A percentile compares a stretch with the other conserved stretches of the same genome.
Conservation (phyloP, 2,329 filamentous ascomycete species). For the Xylaria sp. region DNA sequence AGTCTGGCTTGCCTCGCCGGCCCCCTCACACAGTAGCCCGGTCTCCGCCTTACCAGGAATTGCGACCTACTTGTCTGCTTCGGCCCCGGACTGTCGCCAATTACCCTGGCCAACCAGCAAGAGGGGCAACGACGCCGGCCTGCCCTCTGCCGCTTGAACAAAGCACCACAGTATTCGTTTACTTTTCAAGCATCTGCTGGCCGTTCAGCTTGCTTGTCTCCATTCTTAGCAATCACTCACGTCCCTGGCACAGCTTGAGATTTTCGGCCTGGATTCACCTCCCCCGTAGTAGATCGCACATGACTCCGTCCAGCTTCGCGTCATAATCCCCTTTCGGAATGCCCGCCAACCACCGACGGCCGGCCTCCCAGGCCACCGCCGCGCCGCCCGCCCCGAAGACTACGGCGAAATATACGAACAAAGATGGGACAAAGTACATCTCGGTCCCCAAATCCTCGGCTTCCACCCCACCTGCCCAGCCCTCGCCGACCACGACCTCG, state of each 20-base stretch:
- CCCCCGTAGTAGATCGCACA: slow-evolving; percentile 28
- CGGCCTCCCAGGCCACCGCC: slow-evolving; percentile 51
- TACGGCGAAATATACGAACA: slow-evolving; percentile 67
- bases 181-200: neutral
- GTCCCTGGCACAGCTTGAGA: slow-evolving; percentile 6
- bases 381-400: slow-evolving; percentile 54
- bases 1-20: neutral
- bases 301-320: slow-evolving; percentile 27
- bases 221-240: neutral
- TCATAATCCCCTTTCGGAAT: slow-evolving; percentile 37
- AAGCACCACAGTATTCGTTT: slow-evolving; percentile 2
- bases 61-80: slow-evolving; percentile 4
- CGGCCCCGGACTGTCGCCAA: slow-evolving; percentile 23
- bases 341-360: slow-evolving; percentile 57
- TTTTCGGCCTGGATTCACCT: slow-evolving; percentile 20
- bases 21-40: neutral
- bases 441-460: slow-evolving; percentile 61
- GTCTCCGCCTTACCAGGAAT: neutral
- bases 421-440: slow-evolving; percentile 71
- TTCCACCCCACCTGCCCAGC: slow-evolving; percentile 55
- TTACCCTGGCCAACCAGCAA: slow-evolving; percentile 13
- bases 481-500: slow-evolving; percentile 51
- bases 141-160: slow-evolving; percentile 6
- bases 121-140: slow-evolving; percentile 19
- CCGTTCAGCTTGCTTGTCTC: slow-evolving; percentile 5